Conservation (phyloP, 2,329 filamentous ascomycete genomes). For the Gliomastix tumulicola region DNA sequence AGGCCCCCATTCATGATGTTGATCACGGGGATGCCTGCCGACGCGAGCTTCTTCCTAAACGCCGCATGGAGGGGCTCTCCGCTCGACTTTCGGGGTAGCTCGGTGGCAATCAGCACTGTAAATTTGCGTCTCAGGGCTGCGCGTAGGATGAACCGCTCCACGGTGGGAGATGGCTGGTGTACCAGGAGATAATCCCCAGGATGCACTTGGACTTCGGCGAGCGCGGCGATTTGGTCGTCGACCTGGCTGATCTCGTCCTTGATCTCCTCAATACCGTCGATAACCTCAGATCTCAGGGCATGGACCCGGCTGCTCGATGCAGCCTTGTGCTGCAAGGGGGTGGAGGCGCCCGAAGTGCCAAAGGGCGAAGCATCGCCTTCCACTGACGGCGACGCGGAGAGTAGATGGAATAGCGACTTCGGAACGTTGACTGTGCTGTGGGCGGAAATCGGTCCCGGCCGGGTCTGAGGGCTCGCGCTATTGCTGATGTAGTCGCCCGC, state of each 20-base stretch:
- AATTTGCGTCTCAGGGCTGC: constrained; percentile 88
- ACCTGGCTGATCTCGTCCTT: constrained; percentile 91
- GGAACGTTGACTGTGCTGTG: constrained; percentile 58
- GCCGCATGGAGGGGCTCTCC: constrained; percentile 36
- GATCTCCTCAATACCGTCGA: constrained; percentile 91
- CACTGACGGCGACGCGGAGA: constrained; percentile 57
- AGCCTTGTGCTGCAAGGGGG: constrained; percentile 29
- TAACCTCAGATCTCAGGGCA: constrained; percentile 81
- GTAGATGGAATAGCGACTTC: constrained; percentile 82
- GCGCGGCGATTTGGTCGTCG: constrained; percentile 85
- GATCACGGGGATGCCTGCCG: constrained; percentile 75
- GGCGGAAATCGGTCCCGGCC: constrained; percentile 56
- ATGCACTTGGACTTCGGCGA: constrained; percentile 87
- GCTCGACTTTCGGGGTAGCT: constrained; percentile 29
- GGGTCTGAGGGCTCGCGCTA: constrained; percentile 13
- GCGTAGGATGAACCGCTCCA: constrained; percentile 82
- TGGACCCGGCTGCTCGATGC: constrained; percentile 40
- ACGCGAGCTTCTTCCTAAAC: constrained; percentile 71
- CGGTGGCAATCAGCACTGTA: constrained; percentile 79
- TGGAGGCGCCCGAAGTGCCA: constrained; percentile 40
- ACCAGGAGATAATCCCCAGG: constrained; percentile 89
- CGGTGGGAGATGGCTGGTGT: constrained; percentile 76
- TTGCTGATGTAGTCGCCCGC: constrained; percentile 18
- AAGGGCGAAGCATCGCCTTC: constrained; percentile 36
- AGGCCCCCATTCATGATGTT: constrained; percentile 78